A percentile compares a stretch with the other conserved stretches of the same genome.
Conservation (phyloP, 768 basidiomycete genomes). For the Sutorius australiensis region DNA sequence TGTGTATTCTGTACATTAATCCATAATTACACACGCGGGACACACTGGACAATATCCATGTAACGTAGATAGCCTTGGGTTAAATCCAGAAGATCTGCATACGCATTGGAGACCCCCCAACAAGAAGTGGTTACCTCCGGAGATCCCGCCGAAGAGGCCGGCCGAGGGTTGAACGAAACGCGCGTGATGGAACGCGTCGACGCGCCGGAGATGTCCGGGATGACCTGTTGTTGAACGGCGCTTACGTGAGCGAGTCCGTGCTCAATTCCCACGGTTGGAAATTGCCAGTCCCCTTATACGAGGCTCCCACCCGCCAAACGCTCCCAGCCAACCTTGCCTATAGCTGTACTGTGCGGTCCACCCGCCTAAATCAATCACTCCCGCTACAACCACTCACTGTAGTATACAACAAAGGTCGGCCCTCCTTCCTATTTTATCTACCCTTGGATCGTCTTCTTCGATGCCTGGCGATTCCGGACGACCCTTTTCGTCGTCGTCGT, state of each 20-base stretch:
- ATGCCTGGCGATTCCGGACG: slow-evolving; percentile 17
- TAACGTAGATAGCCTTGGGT: neutral
- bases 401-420: slow-evolving; percentile 32
- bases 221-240: slow-evolving; percentile 30
- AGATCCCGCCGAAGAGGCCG: slow-evolving; percentile 18
- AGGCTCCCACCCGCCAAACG: slow-evolving; percentile 37
- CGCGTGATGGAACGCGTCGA: slow-evolving; percentile 9
- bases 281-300: slow-evolving; percentile 33
- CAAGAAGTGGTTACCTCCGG: slow-evolving; percentile 8
- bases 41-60: slow-evolving; percentile 11
- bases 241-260: slow-evolving; percentile 36
- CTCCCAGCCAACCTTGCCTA: slow-evolving; percentile 37
- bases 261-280: slow-evolving; percentile 34
- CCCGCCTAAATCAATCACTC: slow-evolving; percentile 33
- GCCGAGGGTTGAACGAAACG: slow-evolving; percentile 9
- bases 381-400: slow-evolving; percentile 20
- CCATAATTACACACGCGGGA: slow-evolving; percentile 13
- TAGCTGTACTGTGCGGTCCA: slow-evolving; percentile 34
- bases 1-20: slow-evolving; percentile 13
- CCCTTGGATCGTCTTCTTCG: slow-evolving; percentile 22
- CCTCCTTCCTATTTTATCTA: slow-evolving; percentile 17
- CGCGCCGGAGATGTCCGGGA: slow-evolving; percentile 24
- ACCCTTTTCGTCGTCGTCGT: slow-evolving; percentile 8
- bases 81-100: neutral
- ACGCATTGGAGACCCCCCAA: slow-evolving; percentile 13